Evolutionary conservation across 2,329 filamentous ascomycete genomes (phyloP).

Genomic region (Immersiporthe knoxdaviesiana): DNA sequence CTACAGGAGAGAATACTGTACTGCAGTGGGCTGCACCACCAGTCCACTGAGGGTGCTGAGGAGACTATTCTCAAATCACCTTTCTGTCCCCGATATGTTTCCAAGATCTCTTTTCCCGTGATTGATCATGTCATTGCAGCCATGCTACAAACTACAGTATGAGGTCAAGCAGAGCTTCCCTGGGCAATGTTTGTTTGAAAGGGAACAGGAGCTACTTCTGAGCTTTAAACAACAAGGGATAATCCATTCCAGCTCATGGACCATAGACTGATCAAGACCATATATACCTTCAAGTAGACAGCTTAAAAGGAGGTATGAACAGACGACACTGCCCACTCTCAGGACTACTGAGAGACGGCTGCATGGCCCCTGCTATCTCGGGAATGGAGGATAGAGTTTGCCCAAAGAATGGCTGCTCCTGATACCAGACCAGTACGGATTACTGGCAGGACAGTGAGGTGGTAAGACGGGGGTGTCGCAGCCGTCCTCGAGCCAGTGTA

Average conservation of each 20-base stretch:
- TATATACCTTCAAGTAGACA: not conserved
- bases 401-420: not conserved
- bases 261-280: not conserved
- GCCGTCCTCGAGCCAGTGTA: not conserved
- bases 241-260: not conserved
- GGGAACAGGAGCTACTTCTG: conserved; percentile 11
- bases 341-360: conserved; percentile 14
- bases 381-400: not conserved
- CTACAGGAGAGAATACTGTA: not conserved
- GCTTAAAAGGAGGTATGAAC: not conserved
- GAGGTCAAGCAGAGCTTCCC: not conserved
- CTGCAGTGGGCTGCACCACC: not conserved
- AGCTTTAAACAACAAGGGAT: not conserved
- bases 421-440: not conserved
- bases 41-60: not conserved
- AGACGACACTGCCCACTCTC: not conserved
- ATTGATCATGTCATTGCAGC: not conserved
- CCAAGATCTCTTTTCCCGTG: not conserved
- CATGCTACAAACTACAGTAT: not conserved
- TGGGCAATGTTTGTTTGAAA: conserved; percentile 12
- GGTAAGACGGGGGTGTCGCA: not conserved
- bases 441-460: no score
- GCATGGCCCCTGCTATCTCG: not conserved
- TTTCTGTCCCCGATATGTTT: not conserved
- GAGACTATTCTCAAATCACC: not conserved